Conservation (phyloP, 805 yeast genomes). For the Candida jianshihensis region DNA sequence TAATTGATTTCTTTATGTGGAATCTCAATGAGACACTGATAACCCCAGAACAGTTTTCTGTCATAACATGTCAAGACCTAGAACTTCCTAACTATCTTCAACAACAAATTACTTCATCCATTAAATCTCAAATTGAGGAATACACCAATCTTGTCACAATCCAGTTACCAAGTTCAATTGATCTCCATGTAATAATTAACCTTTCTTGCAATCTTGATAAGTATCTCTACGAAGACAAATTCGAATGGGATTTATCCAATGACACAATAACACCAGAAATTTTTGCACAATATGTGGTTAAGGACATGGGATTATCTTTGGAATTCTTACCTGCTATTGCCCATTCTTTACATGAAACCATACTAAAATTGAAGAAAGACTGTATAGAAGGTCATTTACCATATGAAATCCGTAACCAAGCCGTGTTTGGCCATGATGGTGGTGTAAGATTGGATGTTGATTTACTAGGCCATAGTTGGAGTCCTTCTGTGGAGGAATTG, state of each 20-base stretch:
- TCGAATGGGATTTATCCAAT: conserved; percentile 82
- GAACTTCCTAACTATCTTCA: conserved; percentile 68
- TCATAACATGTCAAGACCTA: conserved; percentile 72
- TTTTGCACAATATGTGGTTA: conserved; percentile 76
- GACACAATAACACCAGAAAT: conserved; percentile 53
- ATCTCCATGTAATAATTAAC: conserved; percentile 71
- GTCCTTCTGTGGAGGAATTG: conserved; percentile 78
- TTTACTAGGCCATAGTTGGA: conserved; percentile 75
- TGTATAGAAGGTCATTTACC: conserved; percentile 63
- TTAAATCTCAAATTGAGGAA: conserved; percentile 76
- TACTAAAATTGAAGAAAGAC: conserved; percentile 72
- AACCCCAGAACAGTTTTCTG: conserved; percentile 87
- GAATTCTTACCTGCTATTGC: conserved; percentile 90
- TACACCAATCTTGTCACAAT: conserved; percentile 56
- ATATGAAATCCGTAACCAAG: conserved; percentile 45
- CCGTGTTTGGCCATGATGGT: conserved; percentile 54
- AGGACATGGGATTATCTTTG: conserved; percentile 74
- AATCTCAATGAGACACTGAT: conserved; percentile 72
- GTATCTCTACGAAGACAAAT: conserved; percentile 80
- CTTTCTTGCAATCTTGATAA: conserved; percentile 78
- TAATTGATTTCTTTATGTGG: conserved; percentile 89
- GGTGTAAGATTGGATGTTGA: conserved; percentile 72
- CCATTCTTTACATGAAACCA: conserved; percentile 75
- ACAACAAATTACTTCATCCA: conserved; percentile 57
- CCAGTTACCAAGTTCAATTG: conserved; percentile 59